A percentile compares a stretch with the other conserved stretches of the same genome.
Conservation (phyloP, 1,284 basidiomycete genomes). For the Trichosporon asahii region DNA sequence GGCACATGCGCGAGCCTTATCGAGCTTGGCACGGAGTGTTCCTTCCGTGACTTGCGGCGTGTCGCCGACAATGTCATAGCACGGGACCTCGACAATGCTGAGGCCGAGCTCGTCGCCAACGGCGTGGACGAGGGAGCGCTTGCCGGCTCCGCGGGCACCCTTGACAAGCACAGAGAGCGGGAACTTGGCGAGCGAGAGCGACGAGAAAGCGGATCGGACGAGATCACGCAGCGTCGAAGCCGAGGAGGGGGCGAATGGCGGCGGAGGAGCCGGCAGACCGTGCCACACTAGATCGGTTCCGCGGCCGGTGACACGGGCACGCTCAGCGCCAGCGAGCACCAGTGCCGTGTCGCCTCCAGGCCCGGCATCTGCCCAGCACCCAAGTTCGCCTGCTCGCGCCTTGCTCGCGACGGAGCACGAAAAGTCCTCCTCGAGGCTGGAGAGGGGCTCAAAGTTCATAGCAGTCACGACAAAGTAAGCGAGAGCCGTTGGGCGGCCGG, state of each 20-base stretch:
- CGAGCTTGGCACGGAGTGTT: slow-evolving; percentile 69
- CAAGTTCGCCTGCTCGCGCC: slow-evolving; percentile 63
- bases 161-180: slow-evolving; percentile 53
- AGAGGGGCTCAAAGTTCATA: slow-evolving; percentile 61
- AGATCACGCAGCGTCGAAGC: slow-evolving; percentile 36
- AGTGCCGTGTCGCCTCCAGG: slow-evolving; percentile 60
- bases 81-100: slow-evolving; percentile 79
- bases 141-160: slow-evolving; percentile 56
- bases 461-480: slow-evolving; percentile 78
- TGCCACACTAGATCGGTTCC: slow-evolving; percentile 35
- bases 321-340: slow-evolving; percentile 56
- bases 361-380: slow-evolving; percentile 76
- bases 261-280: slow-evolving; percentile 21
- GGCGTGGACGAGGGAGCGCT: slow-evolving; percentile 49
- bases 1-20: slow-evolving; percentile 72
- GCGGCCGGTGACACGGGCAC: slow-evolving; percentile 27
- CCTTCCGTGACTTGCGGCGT: slow-evolving; percentile 75
- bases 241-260: slow-evolving; percentile 28
- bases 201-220: slow-evolving; percentile 29
- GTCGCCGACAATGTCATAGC: slow-evolving; percentile 79
- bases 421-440: slow-evolving; percentile 49
- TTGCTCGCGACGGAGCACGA: slow-evolving; percentile 50
- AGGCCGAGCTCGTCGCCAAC: slow-evolving; percentile 52
- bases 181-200: slow-evolving; percentile 28
- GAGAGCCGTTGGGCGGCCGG: slow-evolving; percentile 49